Evolutionary conservation across 768 basidiomycete genomes (phyloP).

Genomic region (Tricholoma bakamatsutake): DNA sequence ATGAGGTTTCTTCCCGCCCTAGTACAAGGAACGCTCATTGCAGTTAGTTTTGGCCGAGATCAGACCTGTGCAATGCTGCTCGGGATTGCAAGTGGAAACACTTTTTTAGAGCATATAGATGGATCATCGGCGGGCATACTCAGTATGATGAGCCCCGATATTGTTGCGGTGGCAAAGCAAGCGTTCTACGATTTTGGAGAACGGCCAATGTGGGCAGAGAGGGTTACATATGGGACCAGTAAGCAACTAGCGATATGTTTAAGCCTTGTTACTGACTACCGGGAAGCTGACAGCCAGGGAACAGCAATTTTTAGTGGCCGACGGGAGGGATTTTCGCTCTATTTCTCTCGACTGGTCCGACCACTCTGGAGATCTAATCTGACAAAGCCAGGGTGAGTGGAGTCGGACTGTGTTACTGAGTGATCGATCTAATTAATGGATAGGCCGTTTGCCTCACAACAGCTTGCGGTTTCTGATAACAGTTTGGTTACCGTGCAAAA

Average conservation of each 20-base stretch:
- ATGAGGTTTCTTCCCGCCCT: constrained; percentile 9
- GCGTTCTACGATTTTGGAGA: constrained; percentile 85
- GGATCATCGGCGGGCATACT: constrained; percentile 41
- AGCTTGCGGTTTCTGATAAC: constrained; percentile 59
- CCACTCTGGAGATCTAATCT: constrained; percentile 86
- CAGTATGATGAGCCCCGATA: constrained; percentile 50
- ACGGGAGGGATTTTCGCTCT: constrained; percentile 82
- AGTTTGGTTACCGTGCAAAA: constrained; percentile 67
- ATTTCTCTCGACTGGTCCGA: constrained; percentile 78
- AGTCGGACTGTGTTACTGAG: background rate
- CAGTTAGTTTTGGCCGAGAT: constrained; percentile 77
- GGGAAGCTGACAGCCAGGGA: constrained; percentile 58
- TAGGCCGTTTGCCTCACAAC: constrained; percentile 42
- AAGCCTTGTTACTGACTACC: constrained; percentile 1
- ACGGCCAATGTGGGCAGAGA: constrained; percentile 75
- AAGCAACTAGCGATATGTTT: constrained; percentile 15
- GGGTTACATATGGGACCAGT: constrained; percentile 75
- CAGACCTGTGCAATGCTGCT: constrained; percentile 91
- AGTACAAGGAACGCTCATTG: constrained; percentile 2
- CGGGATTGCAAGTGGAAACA: constrained; percentile 79
- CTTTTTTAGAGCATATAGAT: constrained; percentile 61
- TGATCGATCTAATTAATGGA: constrained; percentile 1
- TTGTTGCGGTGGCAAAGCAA: constrained; percentile 71
- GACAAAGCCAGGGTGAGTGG: constrained; percentile 52
- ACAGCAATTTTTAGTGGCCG: constrained; percentile 81